Evolutionary conservation across 805 yeast species (phyloP), one percentile per base, ranked within the genome.

Genomic region (Hanseniaspora guilliermondii): DNA sequence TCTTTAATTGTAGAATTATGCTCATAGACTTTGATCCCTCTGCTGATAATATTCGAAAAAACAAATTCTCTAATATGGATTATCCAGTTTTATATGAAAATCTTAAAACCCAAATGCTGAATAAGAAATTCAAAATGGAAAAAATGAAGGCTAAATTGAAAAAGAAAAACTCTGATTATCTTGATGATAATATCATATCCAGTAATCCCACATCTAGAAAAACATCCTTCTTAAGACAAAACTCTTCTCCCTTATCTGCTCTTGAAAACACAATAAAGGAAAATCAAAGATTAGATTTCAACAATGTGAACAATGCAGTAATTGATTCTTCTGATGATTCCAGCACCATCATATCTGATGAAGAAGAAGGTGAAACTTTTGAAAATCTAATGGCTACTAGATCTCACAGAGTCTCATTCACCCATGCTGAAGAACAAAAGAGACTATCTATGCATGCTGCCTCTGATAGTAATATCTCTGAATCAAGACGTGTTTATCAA

Each of bases 401-500:
- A 52, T 22, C 55, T 11, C 55, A 52, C n/a, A 52, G 55, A 52
- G 37, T 52, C 3, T 52, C 55, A 7, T 24, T 52, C 8, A 44
- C 6, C 27, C 19, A 44, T 22, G 27, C 49, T 35, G 55, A 52
- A 27, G 55, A 52, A 16, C 27, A 30, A 16, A n/a, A 17, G 4
- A 21, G 42, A 22, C 8, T 19, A 8, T 37, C 25, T 3, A 38
- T 9, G 24, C 30, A 21, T n/a, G 25, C 16, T 0, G 30, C 11
- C 33, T 12, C 37, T 17, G 46, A 39, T 3, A 8, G 4, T 47
- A 17, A 7, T 35, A 22, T 7, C 4, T 30, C 33, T 12, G 41
- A 33, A 14, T 7, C n/a, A 14, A 17, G 41, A 35, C 14, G 41
- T 16, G 24, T 3, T 21, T 17, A 32, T 6, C 38, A 46, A 35